A percentile compares a stretch with the other conserved stretches of the same genome.
Evolutionary conservation across 2,329 filamentous ascomycete genomes (phyloP).

Genomic region (Aureobasidium namibiae): DNA sequence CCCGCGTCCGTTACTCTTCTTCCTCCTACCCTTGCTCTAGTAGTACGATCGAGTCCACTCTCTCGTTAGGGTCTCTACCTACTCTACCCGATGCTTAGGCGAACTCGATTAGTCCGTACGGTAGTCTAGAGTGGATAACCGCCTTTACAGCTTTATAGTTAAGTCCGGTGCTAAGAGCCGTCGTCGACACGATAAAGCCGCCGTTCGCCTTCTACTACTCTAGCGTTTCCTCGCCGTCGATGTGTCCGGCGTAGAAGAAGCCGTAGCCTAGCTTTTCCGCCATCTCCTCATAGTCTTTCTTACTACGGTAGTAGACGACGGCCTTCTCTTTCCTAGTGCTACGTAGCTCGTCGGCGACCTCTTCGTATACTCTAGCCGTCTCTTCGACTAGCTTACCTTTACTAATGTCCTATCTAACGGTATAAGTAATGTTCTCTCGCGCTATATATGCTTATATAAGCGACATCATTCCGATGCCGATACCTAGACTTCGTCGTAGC

Average conservation of each 20-base stretch:
- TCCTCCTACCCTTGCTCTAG: neutral
- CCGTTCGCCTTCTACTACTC: neutral
- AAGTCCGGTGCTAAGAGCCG: slow-evolving; percentile 12
- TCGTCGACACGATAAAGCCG: slow-evolving; percentile 11
- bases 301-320: slow-evolving; percentile 17
- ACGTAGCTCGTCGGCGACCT: neutral
- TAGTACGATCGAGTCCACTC: slow-evolving; percentile 3
- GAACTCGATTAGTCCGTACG: slow-evolving; percentile 14
- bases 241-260: slow-evolving; percentile 15
- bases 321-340: neutral
- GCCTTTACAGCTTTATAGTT: slow-evolving; percentile 11
- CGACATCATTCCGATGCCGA: neutral
- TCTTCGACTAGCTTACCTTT: slow-evolving; percentile 8
- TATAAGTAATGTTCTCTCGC: slow-evolving; percentile 8
- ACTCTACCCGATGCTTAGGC: slow-evolving; percentile 15
- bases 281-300: slow-evolving; percentile 14
- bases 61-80: slow-evolving; percentile 7
- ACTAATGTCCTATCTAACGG: neutral
- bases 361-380: neutral
- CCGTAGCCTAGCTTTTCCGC: slow-evolving; percentile 7
- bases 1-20: neutral
- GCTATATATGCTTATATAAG: slow-evolving; percentile 16
- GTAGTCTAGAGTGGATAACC: slow-evolving; percentile 11
- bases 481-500: neutral
- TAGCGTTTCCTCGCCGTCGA: slow-evolving; percentile 14